Conservation (phyloP, 2,329 filamentous ascomycete genomes). For the Colletotrichum orchidophilum region DNA sequence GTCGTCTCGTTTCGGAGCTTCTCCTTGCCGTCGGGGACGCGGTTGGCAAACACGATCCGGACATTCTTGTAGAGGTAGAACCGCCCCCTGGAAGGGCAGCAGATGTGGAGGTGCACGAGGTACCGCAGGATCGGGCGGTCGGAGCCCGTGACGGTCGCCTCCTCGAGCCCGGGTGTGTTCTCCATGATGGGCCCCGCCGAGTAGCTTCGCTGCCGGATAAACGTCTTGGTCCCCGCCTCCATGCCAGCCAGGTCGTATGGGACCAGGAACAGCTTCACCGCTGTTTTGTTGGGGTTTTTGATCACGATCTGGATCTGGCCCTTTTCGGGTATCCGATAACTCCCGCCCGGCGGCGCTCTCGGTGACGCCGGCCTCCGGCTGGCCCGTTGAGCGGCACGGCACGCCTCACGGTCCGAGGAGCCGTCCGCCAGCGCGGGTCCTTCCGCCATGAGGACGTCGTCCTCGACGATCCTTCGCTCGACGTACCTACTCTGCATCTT, state of each 20-base stretch:
- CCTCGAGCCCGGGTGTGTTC: slow-evolving; percentile 52
- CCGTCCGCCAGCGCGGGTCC: slow-evolving; percentile 17
- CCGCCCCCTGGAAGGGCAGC: slow-evolving; percentile 82
- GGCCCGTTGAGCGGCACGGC: slow-evolving; percentile 41
- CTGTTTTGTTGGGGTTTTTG: slow-evolving; percentile 98
- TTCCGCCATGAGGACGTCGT: slow-evolving; percentile 39
- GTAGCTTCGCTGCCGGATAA: slow-evolving; percentile 93
- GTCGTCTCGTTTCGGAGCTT: slow-evolving; percentile 90
- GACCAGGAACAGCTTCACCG: slow-evolving; percentile 93
- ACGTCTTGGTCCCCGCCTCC: slow-evolving; percentile 94
- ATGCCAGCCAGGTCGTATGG: slow-evolving; percentile 94
- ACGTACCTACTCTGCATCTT: slow-evolving; percentile 57
- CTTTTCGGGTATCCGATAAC: slow-evolving; percentile 92
- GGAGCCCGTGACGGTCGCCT: slow-evolving; percentile 30
- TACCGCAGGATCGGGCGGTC: slow-evolving; percentile 84
- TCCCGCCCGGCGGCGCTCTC: slow-evolving; percentile 80
- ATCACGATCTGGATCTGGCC: slow-evolving; percentile 97
- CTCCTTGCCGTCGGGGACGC: slow-evolving; percentile 95
- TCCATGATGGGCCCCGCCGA: slow-evolving; percentile 88
- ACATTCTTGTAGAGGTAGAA: slow-evolving; percentile 93
- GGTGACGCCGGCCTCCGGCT: slow-evolving; percentile 51
- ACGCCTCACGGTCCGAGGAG: slow-evolving; percentile 43
- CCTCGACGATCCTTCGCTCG: slow-evolving; percentile 47
- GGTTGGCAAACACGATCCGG: slow-evolving; percentile 94
- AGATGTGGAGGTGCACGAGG: slow-evolving; percentile 92